Base-by-base conservation (phyloP, 257 asterid genomes). In the Solanum tacnaense region DNA sequence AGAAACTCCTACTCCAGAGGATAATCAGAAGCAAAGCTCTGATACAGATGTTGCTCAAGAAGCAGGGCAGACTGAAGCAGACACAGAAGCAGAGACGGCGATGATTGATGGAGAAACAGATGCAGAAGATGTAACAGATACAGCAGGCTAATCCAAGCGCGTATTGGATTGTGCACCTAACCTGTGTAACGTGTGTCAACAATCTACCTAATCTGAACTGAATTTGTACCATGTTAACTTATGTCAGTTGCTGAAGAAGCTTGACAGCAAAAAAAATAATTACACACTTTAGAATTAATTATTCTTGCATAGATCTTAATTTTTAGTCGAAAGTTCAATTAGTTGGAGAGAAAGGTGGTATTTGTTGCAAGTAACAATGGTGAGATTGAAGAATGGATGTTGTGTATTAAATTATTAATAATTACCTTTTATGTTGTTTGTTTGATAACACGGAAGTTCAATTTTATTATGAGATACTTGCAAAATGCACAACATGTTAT, bases 1-100 rank as follows among this genome's bases (percentile, higher is more conserved):
- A 65, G 98, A 93, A 78, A 92, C 94, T 58, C 96, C 95, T n/a
- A 93, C 94, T 31, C 95, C 94, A 27, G 98, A 95, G 13, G 98
- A 92, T 82, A 89, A 90, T 84, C 94, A 92, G 87, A 94, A 92
- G 90, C 97, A 94, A 86, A 92, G 91, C 88, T 91, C 96, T 1
- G 98, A 94, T 83, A 91, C 89, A 4, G 97, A 94, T 67, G 90
- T 46, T 25, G 97, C 93, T 78, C 89, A 90, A 74, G 99, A 94
- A 89, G 93, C 94, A 1, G 98, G 95, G 49, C 96, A 92, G 86
- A 90, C 91, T 38, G 96, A 94, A 84, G 65, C 89, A 58, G 88
- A 87, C 10, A 87, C 84, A 52, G 92, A 89, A 44, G 88, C 88
- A 39, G 91, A 85, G 75, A 85, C 34, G 75, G 89, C 96, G n/a